Evolutionary conservation across 2,329 filamentous ascomycete species (phyloP), one percentile per base, ranked within the genome.

Genomic region (Dactylellina haptotyla): DNA sequence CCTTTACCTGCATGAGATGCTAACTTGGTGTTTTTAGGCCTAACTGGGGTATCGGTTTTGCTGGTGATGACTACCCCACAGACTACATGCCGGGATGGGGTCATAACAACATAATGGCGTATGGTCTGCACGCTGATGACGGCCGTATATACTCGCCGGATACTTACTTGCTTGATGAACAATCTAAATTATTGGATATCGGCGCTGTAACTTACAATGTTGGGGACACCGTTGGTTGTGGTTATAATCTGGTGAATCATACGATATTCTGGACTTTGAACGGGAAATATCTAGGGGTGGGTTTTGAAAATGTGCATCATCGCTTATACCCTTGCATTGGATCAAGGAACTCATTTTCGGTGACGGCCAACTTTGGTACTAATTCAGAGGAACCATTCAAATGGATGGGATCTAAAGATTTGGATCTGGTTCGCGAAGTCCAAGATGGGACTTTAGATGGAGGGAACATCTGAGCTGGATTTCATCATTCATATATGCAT

Each of bases 221-320:
- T 20, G 64, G 65, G 2, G 65, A 70, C 23, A 70, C 48, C 2
- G 34, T 63, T n/a, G 65, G 65, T 3, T 70, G 65, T n/a, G 65
- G 57, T 43, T 71, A 71, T 18, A 25, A 63, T 18, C 34, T 14
- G 10, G 5, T 12, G 16, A 20, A 57, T 18, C 56, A 57, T 28
- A 50, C 16, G 4, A 20, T 71, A 41, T 50, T 58, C 28, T 63
- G 48, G 39, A 71, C 65, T 2, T 25, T 57, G 51, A 71, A 71
- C 32, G 65, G 65, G 2, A 51, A 26, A 26, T 43, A 32, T 30
- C 23, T 71, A 12, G 57, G 58, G 2, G 25, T 12, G 14, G 20
- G 39, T 10, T 46, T 48, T 46, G 14, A 37, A 10, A 25, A 41
- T 20, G 28, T 63, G 8, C 14, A 28, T 14, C 14, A 30, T 16